These are phyloP conservation scores for Backusella mclennaniae DNA, from an alignment of 192 early-diverging fungal species.

Conservation along the genomic window DNA sequence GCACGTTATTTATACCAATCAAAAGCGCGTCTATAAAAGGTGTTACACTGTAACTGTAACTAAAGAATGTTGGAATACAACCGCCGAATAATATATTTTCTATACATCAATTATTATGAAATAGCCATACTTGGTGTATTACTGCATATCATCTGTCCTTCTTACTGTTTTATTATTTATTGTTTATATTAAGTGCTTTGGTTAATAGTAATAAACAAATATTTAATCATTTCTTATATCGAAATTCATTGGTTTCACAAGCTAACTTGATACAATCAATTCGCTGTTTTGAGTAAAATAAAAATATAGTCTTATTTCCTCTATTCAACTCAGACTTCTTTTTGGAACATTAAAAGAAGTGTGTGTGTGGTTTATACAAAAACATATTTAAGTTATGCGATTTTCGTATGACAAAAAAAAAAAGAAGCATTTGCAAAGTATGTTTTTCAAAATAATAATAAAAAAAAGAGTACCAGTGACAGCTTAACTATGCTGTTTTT, in stretches of 20 bases:
- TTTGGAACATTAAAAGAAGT: neutral
- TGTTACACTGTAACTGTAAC: neutral
- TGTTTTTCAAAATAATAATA: neutral
- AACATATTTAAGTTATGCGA: neutral
- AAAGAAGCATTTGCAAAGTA: neutral
- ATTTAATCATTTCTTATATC: neutral
- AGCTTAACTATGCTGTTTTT: neutral
- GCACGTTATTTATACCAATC: constrained; percentile 8
- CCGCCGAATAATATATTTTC: neutral
- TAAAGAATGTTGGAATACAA: neutral
- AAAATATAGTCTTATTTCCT: neutral
- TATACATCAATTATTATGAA: neutral
- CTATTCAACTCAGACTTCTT: neutral
- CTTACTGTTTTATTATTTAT: neutral
- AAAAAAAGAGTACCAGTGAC: neutral
- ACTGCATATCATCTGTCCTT: neutral
- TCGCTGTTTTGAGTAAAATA: neutral
- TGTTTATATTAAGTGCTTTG: neutral
- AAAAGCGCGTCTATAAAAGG: neutral
- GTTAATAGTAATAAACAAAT: neutral
- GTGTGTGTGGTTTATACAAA: neutral
- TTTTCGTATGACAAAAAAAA: neutral
- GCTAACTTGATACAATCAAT: neutral
- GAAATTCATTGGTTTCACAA: neutral
- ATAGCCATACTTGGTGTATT: neutral